Conservation (phyloP, 148 eudicot species). For the Persicaria tinctoria region DNA sequence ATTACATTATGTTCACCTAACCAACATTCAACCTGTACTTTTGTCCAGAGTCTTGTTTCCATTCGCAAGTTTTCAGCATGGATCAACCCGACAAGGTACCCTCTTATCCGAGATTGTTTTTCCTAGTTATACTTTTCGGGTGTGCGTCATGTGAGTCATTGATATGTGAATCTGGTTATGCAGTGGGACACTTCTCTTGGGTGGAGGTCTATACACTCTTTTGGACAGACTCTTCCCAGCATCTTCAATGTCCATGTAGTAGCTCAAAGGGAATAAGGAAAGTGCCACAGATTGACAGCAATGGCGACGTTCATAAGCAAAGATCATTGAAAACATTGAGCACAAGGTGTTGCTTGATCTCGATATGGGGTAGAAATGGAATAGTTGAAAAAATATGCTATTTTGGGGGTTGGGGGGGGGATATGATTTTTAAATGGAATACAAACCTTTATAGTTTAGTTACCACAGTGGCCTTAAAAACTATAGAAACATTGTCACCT, state of each 20-base stretch:
- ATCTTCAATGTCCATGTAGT: conserved; percentile 36
- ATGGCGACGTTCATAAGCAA: no score
- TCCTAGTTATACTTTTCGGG: not conserved
- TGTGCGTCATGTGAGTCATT: not conserved
- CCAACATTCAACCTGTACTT: conserved; percentile 11
- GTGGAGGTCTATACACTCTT: conserved; percentile 80
- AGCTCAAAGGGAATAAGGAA: not conserved
- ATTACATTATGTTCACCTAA: not conserved
- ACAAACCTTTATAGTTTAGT: no score
- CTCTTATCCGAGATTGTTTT: not conserved
- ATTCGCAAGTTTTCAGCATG: conserved; percentile 96
- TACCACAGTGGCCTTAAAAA: no score
- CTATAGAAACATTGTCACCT: no score
- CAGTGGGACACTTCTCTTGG: conserved; percentile 88
- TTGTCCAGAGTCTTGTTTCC: conserved; percentile 71
- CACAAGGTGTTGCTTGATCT: no score
- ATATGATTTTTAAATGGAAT: no score
- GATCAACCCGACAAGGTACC: conserved; percentile 89
- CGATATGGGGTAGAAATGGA: no score
- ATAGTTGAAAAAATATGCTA: no score
- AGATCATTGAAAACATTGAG: no score
- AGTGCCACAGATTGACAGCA: no score
- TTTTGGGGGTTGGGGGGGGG: no score
- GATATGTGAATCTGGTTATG: conserved; percentile 7
- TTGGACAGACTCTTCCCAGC: conserved; percentile 67